Conservation (phyloP, 305 asterid species). For the Ruellia speciosa region DNA sequence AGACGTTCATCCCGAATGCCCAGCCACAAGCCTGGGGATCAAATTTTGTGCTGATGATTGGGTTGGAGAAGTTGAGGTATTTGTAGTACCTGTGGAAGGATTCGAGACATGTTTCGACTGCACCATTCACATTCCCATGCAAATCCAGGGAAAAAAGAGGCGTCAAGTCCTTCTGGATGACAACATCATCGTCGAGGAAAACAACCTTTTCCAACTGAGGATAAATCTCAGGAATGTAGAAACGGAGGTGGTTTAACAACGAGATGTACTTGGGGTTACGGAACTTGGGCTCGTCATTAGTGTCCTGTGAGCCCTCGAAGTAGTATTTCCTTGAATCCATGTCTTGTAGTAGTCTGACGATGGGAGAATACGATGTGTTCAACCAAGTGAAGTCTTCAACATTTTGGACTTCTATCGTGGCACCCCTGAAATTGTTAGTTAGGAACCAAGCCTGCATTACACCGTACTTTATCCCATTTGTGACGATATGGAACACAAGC, state of each 20-base stretch:
- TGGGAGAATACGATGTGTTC: conserved; percentile 38
- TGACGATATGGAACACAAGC: conserved; percentile 45
- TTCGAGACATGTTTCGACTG: conserved; percentile 54
- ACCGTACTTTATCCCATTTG: conserved; percentile 38
- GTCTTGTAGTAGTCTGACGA: conserved; percentile 30
- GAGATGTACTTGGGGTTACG: conserved; percentile 35
- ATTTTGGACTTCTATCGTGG: conserved; percentile 35
- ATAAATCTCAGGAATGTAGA: conserved; percentile 45
- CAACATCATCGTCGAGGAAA: conserved; percentile 48
- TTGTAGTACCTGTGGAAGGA: conserved; percentile 44
- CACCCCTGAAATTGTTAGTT: conserved; percentile 36
- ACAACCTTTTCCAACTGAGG: conserved; percentile 44
- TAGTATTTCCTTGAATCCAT: conserved; percentile 21
- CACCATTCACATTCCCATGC: conserved; percentile 52
- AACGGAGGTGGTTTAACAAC: conserved; percentile 40
- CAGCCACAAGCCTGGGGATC: conserved; percentile 58
- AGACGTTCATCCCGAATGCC: conserved; percentile 55
- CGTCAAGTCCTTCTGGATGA: conserved; percentile 46
- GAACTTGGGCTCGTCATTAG: conserved; percentile 26
- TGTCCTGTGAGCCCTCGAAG: conserved; percentile 20
- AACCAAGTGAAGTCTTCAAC: conserved; percentile 41
- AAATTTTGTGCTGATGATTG: conserved; percentile 36
- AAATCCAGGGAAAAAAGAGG: conserved; percentile 43
- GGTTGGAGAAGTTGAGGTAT: conserved; percentile 47
- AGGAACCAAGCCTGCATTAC: conserved; percentile 53